These are phyloP conservation scores for Malus orientalis DNA, from an alignment of 306 rosid species.

Conservation along the genomic window DNA sequence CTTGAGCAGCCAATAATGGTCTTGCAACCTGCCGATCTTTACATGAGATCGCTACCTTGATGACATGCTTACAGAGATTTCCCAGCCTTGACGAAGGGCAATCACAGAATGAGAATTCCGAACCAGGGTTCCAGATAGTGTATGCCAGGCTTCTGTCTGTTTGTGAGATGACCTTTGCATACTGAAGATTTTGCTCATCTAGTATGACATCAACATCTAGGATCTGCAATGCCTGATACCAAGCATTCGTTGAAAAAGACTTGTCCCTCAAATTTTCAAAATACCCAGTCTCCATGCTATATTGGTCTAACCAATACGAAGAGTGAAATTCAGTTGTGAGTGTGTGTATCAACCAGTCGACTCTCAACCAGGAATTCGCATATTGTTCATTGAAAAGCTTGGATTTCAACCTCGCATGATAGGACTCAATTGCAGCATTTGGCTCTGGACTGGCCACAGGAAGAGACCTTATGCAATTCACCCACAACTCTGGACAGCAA, in stretches of 20 bases:
- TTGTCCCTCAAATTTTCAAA: slow-evolving; percentile 44
- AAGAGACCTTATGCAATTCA: slow-evolving; percentile 47
- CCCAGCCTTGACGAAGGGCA: slow-evolving; percentile 71
- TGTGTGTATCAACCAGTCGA: slow-evolving; percentile 62
- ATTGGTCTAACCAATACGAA: slow-evolving; percentile 61
- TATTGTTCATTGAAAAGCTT: slow-evolving; percentile 43
- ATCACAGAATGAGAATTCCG: slow-evolving; percentile 71
- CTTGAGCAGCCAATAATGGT: slow-evolving; percentile 58
- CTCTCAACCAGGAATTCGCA: slow-evolving; percentile 48
- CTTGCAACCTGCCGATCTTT: slow-evolving; percentile 51
- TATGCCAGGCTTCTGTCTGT: slow-evolving; percentile 47
- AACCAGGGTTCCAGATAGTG: slow-evolving; percentile 75
- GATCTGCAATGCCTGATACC: slow-evolving; percentile 56
- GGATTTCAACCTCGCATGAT: slow-evolving; percentile 60
- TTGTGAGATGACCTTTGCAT: slow-evolving; percentile 64
- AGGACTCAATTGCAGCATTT: slow-evolving; percentile 63
- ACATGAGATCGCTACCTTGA: slow-evolving; percentile 60
- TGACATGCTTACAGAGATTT: slow-evolving; percentile 68
- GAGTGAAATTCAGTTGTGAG: slow-evolving; percentile 64
- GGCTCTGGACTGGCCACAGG: slow-evolving; percentile 55
- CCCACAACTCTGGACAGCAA: slow-evolving; percentile 55
- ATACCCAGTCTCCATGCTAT: slow-evolving; percentile 52
- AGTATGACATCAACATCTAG: slow-evolving; percentile 62
- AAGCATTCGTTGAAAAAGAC: slow-evolving; percentile 48
- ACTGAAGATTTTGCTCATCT: slow-evolving; percentile 53